phyloP scores from a whole-genome alignment of 140 eudicot genomes.

The Senecio squalidus region DNA sequence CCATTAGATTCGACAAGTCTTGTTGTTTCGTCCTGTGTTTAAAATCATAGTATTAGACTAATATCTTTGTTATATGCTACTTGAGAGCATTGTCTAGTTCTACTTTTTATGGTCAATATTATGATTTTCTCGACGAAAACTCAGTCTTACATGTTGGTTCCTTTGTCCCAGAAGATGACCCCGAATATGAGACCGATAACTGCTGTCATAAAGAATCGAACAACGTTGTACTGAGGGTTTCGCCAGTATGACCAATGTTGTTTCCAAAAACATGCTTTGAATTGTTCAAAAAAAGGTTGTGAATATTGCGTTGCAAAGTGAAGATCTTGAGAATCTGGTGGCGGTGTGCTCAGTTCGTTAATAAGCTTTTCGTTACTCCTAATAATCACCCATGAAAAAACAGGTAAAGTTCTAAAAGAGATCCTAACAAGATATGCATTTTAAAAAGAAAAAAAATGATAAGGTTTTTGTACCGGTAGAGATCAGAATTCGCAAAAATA shows the following conservation, averaged over 20 bases:
- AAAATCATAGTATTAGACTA: conserved; percentile 2
- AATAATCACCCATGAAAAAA: conserved; percentile 2
- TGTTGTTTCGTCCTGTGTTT: conserved; percentile 33
- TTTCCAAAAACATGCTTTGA: conserved; percentile 81
- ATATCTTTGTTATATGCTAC: background rate
- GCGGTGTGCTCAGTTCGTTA: conserved; percentile 49
- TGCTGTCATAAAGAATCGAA: conserved; percentile 51
- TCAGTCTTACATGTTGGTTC: conserved; percentile 34
- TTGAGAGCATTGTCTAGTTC: background rate
- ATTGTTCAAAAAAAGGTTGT: conserved; percentile 49
- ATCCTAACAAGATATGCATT: background rate
- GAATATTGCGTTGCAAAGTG: conserved; percentile 57
- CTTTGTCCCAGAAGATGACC: conserved; percentile 56
- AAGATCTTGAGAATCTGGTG: conserved; percentile 52
- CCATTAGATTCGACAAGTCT: conserved; percentile 63
- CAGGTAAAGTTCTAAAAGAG: no score
- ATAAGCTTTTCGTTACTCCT: conserved; percentile 57
- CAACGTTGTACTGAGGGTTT: conserved; percentile 59
- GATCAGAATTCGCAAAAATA: conserved; percentile 47
- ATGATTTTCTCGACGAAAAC: background rate
- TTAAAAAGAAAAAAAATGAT: conserved; percentile 1
- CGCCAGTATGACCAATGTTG: conserved; percentile 85
- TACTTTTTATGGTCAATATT: background rate
- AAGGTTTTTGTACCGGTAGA: conserved; percentile 32
- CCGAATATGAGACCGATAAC: conserved; percentile 59